phyloP scores from a whole-genome alignment of 2,329 filamentous ascomycete species.

The Aspergillaceae sp. region DNA sequence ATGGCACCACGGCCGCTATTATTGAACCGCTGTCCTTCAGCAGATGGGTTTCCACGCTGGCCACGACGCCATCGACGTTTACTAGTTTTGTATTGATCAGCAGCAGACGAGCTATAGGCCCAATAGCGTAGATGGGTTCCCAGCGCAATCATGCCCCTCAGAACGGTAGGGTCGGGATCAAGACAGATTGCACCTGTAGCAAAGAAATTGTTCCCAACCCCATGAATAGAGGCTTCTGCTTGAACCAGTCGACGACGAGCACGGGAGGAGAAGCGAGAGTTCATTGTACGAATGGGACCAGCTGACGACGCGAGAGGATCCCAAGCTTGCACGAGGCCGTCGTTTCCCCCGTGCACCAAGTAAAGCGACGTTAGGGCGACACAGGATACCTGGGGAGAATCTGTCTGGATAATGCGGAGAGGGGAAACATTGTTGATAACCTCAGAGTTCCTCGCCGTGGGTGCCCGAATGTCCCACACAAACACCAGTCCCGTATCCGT shows the following conservation, averaged over 20 bases:
- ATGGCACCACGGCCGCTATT: constrained; percentile 61
- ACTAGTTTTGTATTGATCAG: constrained; percentile 62
- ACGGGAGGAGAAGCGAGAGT: constrained; percentile 72
- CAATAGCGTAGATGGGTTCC: constrained; percentile 85
- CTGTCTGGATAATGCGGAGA: constrained; percentile 75
- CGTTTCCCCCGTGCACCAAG: constrained; percentile 84
- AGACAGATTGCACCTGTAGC: constrained; percentile 76
- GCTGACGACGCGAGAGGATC: constrained; percentile 78
- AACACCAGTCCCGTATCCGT: constrained; percentile 69
- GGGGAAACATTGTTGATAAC: constrained; percentile 56
- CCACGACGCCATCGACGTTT: constrained; percentile 71
- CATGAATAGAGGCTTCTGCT: constrained; percentile 57
- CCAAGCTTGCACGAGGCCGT: constrained; percentile 93
- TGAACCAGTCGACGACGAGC: constrained; percentile 67
- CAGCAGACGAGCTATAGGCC: constrained; percentile 77
- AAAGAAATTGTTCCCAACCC: constrained; percentile 65
- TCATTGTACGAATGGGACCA: constrained; percentile 74
- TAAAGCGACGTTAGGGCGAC: constrained; percentile 78
- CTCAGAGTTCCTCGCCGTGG: constrained; percentile 46
- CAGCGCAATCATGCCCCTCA: constrained; percentile 79
- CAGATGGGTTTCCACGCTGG: constrained; percentile 51
- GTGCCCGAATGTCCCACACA: constrained; percentile 75
- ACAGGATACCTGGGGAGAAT: constrained; percentile 78
- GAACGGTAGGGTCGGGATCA: constrained; percentile 75
- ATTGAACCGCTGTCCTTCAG: constrained; percentile 48